Percentiles rank a stretch among this genome's conserved stretches.
Evolutionary conservation across 805 yeast species (phyloP).

Genomic region (Candida sakaeoensis): DNA sequence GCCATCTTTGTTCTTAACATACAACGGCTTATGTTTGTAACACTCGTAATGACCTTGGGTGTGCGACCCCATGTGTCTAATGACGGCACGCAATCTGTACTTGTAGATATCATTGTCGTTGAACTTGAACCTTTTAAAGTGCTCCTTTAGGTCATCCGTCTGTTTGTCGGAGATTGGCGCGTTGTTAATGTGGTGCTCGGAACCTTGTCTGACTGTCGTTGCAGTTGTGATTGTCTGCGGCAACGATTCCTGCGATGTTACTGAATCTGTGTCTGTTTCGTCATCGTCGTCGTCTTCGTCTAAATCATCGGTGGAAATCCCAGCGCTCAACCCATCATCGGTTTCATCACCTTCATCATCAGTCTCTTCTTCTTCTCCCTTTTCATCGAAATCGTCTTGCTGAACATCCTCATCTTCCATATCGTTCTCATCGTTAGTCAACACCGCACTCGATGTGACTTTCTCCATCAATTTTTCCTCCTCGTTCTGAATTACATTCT

Average conservation of each 20-base stretch:
- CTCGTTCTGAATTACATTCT: constrained; percentile 16
- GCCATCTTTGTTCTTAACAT: constrained; percentile 44
- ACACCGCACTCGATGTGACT: constrained; percentile 18
- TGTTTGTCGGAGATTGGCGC: constrained; percentile 39
- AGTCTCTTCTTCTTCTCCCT: constrained; percentile 27
- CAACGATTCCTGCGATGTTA: constrained; percentile 17
- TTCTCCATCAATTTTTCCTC: constrained; percentile 12
- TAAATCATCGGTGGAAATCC: constrained; percentile 13
- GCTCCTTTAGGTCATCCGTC: constrained; percentile 30
- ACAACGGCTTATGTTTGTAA: constrained; percentile 69
- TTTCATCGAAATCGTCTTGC: constrained; percentile 35
- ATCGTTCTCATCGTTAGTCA: constrained; percentile 27
- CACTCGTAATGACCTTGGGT: constrained; percentile 89
- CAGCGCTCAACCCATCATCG: constrained; percentile 18
- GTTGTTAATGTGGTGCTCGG: not conserved
- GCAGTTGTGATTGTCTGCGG: constrained; percentile 8
- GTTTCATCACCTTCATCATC: constrained; percentile 15
- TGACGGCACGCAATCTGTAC: constrained; percentile 65
- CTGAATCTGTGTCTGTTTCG: constrained; percentile 17
- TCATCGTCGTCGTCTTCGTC: constrained; percentile 14
- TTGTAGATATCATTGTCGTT: constrained; percentile 39
- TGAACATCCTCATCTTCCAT: constrained; percentile 33
- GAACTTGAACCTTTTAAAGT: constrained; percentile 36
- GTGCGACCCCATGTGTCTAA: constrained; percentile 87
- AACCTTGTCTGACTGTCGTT: constrained; percentile 4